These are phyloP conservation scores for Lactarius hatsudake DNA, from an alignment of 768 basidiomycete genomes.

Conservation along the genomic window DNA sequence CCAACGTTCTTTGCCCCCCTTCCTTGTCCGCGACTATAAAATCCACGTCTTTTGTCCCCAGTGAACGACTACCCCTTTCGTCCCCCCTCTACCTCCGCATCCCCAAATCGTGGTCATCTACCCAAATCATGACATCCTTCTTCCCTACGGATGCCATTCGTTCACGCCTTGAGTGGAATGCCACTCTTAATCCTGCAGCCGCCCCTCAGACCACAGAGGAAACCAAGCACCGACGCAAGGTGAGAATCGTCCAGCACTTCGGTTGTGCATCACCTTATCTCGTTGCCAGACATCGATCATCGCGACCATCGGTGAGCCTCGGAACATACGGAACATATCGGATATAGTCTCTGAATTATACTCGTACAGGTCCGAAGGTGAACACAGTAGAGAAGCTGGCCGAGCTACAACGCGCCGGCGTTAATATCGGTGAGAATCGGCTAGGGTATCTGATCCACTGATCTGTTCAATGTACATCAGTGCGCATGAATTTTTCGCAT, in stretches of 20 bases:
- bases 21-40: slow-evolving; percentile 9
- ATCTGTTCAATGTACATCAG: slow-evolving; percentile 41
- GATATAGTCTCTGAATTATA: slow-evolving; percentile 14
- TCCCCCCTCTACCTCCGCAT: slow-evolving; percentile 3
- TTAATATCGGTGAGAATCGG: slow-evolving; percentile 87
- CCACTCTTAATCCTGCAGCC: slow-evolving; percentile 70
- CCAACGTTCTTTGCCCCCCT: slow-evolving; percentile 17
- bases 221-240: slow-evolving; percentile 91
- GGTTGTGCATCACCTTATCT: slow-evolving; percentile 14
- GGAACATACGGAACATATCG: neutral
- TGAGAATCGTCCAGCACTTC: slow-evolving; percentile 35
- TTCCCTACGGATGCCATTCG: slow-evolving; percentile 39
- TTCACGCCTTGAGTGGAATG: slow-evolving; percentile 92
- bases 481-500: slow-evolving; percentile 99
- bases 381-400: slow-evolving; percentile 87
- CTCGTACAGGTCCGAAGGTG: slow-evolving; percentile 78
- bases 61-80: neutral
- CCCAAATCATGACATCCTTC: slow-evolving; percentile 18
- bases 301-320: slow-evolving; percentile 85
- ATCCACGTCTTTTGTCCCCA: neutral
- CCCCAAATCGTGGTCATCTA: neutral
- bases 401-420: slow-evolving; percentile 84
- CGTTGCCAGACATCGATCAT: slow-evolving; percentile 87
- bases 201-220: slow-evolving; percentile 69
- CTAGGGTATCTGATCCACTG: neutral